These are phyloP conservation scores for Aphanomyces astaci DNA, from an alignment of 352 stramenopile genomes.

Conservation along the genomic window DNA sequence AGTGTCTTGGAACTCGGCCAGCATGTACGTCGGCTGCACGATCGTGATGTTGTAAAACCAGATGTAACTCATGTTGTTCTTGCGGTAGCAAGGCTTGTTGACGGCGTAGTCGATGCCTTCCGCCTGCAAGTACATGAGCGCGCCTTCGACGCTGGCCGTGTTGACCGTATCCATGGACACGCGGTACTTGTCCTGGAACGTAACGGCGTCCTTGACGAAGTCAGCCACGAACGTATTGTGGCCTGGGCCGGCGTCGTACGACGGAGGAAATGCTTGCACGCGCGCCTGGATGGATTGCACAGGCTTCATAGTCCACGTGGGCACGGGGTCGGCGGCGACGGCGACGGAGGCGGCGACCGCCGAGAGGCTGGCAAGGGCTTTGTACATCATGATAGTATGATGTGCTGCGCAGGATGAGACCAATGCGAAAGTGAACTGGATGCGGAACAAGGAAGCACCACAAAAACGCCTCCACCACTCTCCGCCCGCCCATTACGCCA, in stretches of 20 bases:
- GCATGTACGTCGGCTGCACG: slow-evolving; percentile 41
- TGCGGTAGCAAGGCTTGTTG: slow-evolving; percentile 39
- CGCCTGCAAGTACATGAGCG: slow-evolving; percentile 59
- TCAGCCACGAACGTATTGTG: slow-evolving; percentile 29
- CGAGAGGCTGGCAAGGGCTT: background rate
- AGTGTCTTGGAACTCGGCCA: slow-evolving; percentile 40
- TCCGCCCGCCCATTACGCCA: background rate
- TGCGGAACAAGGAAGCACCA: too few species aligned
- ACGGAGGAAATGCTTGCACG: slow-evolving; percentile 40
- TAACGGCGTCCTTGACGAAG: slow-evolving; percentile 13
- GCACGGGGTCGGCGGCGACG: background rate
- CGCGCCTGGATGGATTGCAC: slow-evolving; percentile 50
- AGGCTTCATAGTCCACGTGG: slow-evolving; percentile 38
- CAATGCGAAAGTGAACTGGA: background rate
- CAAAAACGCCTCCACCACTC: background rate
- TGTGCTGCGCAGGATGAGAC: background rate
- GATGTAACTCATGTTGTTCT: slow-evolving; percentile 65
- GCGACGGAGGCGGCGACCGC: background rate
- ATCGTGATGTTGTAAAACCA: slow-evolving; percentile 66
- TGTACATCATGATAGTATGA: background rate
- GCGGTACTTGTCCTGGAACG: slow-evolving; percentile 31
- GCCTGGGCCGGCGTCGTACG: slow-evolving; percentile 24
- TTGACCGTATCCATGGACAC: slow-evolving; percentile 52
- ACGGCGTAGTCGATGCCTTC: slow-evolving; percentile 52
- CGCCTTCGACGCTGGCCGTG: slow-evolving; percentile 50